Evolutionary conservation across 345 rosid genomes (phyloP).

Genomic region (Eucalyptus cloeziana): DNA sequence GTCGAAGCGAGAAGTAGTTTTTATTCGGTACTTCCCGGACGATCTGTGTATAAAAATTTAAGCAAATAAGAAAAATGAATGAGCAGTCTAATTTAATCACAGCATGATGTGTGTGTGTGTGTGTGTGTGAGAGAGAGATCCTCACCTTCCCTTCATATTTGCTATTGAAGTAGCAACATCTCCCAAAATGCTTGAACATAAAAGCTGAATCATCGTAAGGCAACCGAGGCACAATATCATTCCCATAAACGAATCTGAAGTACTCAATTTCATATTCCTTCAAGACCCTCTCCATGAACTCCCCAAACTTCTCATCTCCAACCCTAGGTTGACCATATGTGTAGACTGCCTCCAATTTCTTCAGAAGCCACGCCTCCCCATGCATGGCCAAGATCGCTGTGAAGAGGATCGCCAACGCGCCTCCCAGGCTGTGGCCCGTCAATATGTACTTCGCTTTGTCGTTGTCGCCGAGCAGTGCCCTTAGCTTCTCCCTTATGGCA

Average conservation of each 20-base stretch:
- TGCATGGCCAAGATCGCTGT: constrained; percentile 39
- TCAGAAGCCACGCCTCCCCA: constrained; percentile 17
- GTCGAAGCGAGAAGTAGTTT: constrained; percentile 40
- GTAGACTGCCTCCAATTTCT: constrained; percentile 48
- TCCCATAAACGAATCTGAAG: constrained; percentile 44
- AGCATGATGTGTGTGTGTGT: not conserved
- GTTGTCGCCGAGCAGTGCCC: not conserved
- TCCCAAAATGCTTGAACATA: constrained; percentile 52
- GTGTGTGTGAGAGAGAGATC: not conserved
- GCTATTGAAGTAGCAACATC: constrained; percentile 43
- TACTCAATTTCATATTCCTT: constrained; percentile 16
- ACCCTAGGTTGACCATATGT: constrained; percentile 76
- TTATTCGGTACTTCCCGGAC: constrained; percentile 52
- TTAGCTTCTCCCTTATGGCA: constrained; percentile 26
- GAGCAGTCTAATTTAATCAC: not conserved
- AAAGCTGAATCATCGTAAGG: constrained; percentile 34
- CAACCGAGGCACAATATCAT: constrained; percentile 48
- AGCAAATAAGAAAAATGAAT: not conserved
- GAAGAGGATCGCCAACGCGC: constrained; percentile 44
- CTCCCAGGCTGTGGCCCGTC: constrained; percentile 71
- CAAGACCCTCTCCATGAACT: constrained; percentile 24
- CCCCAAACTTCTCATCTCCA: constrained; percentile 38
- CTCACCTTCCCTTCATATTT: constrained; percentile 37
- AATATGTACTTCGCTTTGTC: constrained; percentile 30
- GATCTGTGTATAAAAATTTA: constrained; percentile 2